These are phyloP conservation scores for Blastobotrys attinorum DNA, from an alignment of 805 yeast species.

Conservation along the genomic window DNA sequence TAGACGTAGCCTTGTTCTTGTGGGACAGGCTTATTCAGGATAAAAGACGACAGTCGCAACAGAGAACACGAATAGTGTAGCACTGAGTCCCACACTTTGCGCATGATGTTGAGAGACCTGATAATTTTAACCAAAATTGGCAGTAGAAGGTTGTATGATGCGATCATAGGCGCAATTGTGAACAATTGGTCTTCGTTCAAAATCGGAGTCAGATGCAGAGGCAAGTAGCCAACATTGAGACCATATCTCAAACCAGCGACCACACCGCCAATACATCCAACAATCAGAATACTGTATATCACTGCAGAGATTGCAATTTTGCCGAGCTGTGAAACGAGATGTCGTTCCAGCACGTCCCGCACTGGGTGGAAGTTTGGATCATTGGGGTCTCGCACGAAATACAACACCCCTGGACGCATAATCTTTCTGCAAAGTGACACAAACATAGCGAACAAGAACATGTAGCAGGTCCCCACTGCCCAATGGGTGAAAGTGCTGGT, in stretches of 20 bases:
- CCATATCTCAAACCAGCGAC: constrained; percentile 39
- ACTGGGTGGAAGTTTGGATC: constrained; percentile 83
- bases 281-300: constrained; percentile 51
- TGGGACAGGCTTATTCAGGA: constrained; percentile 52
- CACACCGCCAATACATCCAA: constrained; percentile 65
- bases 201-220: constrained; percentile 26
- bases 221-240: constrained; percentile 16
- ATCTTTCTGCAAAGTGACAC: constrained; percentile 77
- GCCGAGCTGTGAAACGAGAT: constrained; percentile 63
- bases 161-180: constrained; percentile 1
- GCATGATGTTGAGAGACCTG: constrained; percentile 16
- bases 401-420: constrained; percentile 81
- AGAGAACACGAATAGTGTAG: constrained; percentile 48
- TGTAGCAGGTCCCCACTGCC: constrained; percentile 73
- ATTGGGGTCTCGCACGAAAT: constrained; percentile 88
- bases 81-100: constrained; percentile 46
- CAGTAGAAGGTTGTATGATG: constrained; percentile 2
- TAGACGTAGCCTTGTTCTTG: constrained; percentile 63
- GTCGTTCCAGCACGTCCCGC: constrained; percentile 78
- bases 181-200: constrained; percentile 15
- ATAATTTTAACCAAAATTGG: constrained; percentile 8
- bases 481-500: constrained; percentile 38
- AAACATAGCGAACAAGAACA: constrained; percentile 79
- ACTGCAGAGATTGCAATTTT: constrained; percentile 65
- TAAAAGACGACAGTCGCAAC: constrained; percentile 74